Conservation (phyloP, 768 basidiomycete genomes). For the Gymnopilus dilepis region DNA sequence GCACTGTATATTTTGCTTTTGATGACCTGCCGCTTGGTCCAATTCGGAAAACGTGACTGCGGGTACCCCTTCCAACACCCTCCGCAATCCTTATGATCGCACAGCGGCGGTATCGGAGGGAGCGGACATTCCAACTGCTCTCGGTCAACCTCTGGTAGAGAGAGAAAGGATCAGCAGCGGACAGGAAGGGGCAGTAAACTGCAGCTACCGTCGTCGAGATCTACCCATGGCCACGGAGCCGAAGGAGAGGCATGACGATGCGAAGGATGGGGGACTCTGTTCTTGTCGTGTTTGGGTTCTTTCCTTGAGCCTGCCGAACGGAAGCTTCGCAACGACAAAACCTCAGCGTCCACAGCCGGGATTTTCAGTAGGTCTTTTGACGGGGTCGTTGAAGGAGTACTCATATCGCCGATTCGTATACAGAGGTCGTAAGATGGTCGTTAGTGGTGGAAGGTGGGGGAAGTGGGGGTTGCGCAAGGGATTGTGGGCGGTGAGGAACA, state of each 20-base stretch:
- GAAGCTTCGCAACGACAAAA: background rate
- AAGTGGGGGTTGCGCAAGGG: background rate
- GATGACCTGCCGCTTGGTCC: constrained; percentile 52
- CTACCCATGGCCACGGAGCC: constrained; percentile 53
- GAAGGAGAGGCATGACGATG: constrained; percentile 52
- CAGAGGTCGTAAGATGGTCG: background rate
- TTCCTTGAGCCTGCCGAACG: background rate
- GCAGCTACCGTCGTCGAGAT: constrained; percentile 43
- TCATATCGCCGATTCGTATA: background rate
- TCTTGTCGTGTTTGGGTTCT: constrained; percentile 4
- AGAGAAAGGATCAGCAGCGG: background rate
- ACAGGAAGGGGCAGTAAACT: background rate
- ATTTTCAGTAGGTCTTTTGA: background rate
- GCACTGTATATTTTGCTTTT: constrained; percentile 46
- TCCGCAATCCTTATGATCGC: constrained; percentile 41
- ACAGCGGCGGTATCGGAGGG: constrained; percentile 42
- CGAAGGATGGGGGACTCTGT: constrained; percentile 39
- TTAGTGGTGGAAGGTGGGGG: no score
- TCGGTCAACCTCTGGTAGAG: constrained; percentile 39
- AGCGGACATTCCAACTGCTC: constrained; percentile 35
- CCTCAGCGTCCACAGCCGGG: background rate
- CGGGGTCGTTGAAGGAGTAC: background rate
- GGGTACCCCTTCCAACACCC: constrained; percentile 50
- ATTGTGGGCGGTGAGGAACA: constrained; percentile 1
- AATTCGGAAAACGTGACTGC: constrained; percentile 58